A percentile compares a stretch with the other conserved stretches of the same genome.
phyloP scores from a whole-genome alignment of 768 basidiomycete species.

The Leucogyrophana mollusca region DNA sequence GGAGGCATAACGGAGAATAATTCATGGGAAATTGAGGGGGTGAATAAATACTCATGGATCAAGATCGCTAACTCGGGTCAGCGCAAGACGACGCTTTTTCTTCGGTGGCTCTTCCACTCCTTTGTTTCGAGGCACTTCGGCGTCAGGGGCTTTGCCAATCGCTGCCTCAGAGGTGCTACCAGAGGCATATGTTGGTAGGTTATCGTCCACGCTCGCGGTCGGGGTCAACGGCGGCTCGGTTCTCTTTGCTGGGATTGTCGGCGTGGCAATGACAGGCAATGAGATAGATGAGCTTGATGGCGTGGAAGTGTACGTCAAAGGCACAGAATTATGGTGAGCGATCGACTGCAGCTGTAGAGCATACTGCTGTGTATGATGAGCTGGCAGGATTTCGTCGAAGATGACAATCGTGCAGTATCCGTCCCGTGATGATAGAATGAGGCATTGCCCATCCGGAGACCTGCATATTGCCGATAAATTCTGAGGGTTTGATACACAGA shows the following conservation, averaged over 20 bases:
- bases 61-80: constrained; percentile 68
- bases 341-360: constrained; percentile 89
- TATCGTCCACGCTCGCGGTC: constrained; percentile 26
- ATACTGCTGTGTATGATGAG: constrained; percentile 88
- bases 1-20: not conserved
- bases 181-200: constrained; percentile 4
- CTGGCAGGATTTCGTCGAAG: constrained; percentile 91
- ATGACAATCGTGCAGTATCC: constrained; percentile 95
- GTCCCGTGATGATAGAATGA: constrained; percentile 90
- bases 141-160: constrained; percentile 19
- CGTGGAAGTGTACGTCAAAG: constrained; percentile 42
- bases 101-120: constrained; percentile 57
- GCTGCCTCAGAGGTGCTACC: constrained; percentile 17
- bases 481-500: constrained; percentile 4
- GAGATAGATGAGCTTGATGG: constrained; percentile 34
- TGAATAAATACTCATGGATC: constrained; percentile 18
- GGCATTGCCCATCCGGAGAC: constrained; percentile 93
- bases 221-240: constrained; percentile 35
- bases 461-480: constrained; percentile 37
- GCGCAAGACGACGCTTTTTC: constrained; percentile 81
- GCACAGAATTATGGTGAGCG: constrained; percentile 78
- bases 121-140: constrained; percentile 9
- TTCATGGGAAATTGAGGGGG: not conserved
- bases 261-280: constrained; percentile 28
- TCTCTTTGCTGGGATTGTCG: constrained; percentile 34